phyloP scores from a whole-genome alignment of 768 basidiomycete species.

The Rhizopogon vesiculosus region DNA sequence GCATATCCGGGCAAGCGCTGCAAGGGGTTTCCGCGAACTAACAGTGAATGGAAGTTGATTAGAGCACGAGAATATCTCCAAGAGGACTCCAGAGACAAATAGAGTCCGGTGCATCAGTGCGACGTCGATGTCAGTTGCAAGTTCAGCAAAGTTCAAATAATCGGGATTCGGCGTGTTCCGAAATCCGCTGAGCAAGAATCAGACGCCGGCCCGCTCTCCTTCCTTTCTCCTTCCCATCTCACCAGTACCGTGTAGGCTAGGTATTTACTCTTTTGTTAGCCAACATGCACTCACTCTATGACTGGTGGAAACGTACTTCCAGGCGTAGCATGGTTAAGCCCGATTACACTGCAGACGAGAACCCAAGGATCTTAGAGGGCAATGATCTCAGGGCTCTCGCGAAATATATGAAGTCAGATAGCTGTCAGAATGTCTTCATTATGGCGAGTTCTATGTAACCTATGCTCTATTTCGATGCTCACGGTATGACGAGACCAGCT shows the following conservation, averaged over 20 bases:
- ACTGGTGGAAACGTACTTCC: not conserved
- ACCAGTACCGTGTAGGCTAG: not conserved
- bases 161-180: no score
- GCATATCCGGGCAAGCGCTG: no score
- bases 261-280: not conserved
- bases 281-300: not conserved
- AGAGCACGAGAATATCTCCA: no score
- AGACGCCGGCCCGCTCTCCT: not conserved
- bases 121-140: no score
- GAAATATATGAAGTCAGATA: slow-evolving; percentile 62
- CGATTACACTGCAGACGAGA: not conserved
- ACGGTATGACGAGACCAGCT: slow-evolving; percentile 34
- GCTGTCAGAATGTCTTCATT: slow-evolving; percentile 64
- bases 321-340: not conserved
- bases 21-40: no score
- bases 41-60: no score
- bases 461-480: not conserved
- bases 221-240: not conserved
- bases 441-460: slow-evolving; percentile 45
- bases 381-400: slow-evolving; percentile 45
- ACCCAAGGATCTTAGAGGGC: slow-evolving; percentile 23
- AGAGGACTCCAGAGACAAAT: no score
- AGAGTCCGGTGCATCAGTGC: no score
- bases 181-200: no score
- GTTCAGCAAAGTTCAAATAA: no score